phyloP scores from a whole-genome alignment of 768 basidiomycete genomes.

The Lentinula sp. region DNA sequence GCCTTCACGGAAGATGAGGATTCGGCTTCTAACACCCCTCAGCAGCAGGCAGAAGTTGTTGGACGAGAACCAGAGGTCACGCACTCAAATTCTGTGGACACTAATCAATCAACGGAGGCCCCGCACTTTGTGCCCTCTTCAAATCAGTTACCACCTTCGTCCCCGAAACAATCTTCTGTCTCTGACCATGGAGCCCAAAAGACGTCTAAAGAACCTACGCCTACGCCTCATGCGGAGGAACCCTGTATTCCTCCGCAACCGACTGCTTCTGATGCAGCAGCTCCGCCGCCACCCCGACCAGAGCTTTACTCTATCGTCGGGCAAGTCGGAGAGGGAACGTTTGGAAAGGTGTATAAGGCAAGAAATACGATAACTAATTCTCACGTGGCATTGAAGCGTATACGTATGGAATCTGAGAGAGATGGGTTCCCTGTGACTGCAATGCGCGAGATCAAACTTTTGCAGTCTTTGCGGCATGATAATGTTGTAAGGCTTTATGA shows the following conservation, averaged over 20 bases:
- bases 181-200: neutral
- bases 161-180: neutral
- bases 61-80: neutral
- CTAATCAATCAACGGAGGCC: neutral
- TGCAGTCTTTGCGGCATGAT: constrained; percentile 84
- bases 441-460: constrained; percentile 96
- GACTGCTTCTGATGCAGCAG: neutral
- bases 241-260: neutral
- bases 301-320: constrained; percentile 83
- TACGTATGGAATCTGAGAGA: constrained; percentile 94
- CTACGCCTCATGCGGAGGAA: neutral
- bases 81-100: neutral
- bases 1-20: constrained; percentile 63
- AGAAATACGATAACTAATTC: constrained; percentile 64
- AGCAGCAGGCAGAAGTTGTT: neutral
- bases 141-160: neutral
- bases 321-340: constrained; percentile 98
- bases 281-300: constrained; percentile 13
- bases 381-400: constrained; percentile 89
- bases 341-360: constrained; percentile 32
- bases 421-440: constrained; percentile 99
- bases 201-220: neutral
- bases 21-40: neutral
- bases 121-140: neutral
- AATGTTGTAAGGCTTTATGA: constrained; percentile 90